Base-by-base conservation (phyloP, 1,284 basidiomycete species). In the Cryptococcus amylolentus region DNA sequence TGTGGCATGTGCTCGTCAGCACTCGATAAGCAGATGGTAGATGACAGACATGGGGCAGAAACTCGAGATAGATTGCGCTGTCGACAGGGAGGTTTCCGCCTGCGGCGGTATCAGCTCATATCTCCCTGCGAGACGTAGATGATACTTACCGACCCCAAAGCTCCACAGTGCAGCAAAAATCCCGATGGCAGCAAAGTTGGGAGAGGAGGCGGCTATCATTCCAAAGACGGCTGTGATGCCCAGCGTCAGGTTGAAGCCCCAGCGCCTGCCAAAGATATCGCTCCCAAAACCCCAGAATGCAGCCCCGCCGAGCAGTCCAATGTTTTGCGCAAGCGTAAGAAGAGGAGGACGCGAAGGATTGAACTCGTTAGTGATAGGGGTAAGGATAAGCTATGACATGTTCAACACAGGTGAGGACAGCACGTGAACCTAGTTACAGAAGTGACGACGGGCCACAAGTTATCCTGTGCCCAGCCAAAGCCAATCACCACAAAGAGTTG, bases 41-140 rank as follows among this genome's bases (percentile, higher is more conserved):
- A 10, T 35, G 31, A 35, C 31, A 5, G 31, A 35, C 31, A 35
- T 35, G 31, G 5, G 31, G 84, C 43, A 84, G 77, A 63, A 82
- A 81, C 66, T 85, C 84, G 49, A 85, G 76, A 67, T 82, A 84
- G 39, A 84, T 75, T 14, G 82, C 82, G 49, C 80, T 80, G 62
- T 84, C 83, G 20, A 84, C 82, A 2, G 83, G 84, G 8, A 84
- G 60, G 47, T 85, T 86, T 55, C 85, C 81, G 61, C 85, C 82
- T 35, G 31, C 31, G 10, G 31, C 7, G 31, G 10, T 35, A 35
- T 35, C 31, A 35, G 31, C 31, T 35, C 6, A 10, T 35, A 35
- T 35, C 31, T 35, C 7, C 10, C 10, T 35, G 31, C 7, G 7
- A 35, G 31, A 35, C 31, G 10, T 10, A 35, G 31, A 6, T 8